Conservation (phyloP, 2,329 filamentous ascomycete species). For the Claviceps spartinae region DNA sequence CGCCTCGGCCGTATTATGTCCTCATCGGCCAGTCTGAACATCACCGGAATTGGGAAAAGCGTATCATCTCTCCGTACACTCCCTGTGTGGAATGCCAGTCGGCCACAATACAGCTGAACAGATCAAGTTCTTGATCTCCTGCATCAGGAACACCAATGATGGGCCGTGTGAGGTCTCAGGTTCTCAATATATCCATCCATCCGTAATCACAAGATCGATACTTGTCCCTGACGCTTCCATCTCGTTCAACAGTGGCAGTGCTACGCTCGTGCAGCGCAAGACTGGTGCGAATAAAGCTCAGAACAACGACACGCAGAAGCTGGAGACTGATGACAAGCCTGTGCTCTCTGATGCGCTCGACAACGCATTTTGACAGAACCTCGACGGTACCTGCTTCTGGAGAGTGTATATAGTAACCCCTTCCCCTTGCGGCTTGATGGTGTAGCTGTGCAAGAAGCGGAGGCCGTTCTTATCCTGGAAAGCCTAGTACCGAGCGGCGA, state of each 20-base stretch:
- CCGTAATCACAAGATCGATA: not conserved
- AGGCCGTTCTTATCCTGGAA: not conserved
- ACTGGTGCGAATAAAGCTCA: constrained; percentile 16
- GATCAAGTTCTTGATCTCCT: constrained; percentile 52
- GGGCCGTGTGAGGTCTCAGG: constrained; percentile 40
- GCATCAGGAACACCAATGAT: constrained; percentile 45
- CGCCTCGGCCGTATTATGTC: not conserved
- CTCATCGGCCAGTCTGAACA: no score
- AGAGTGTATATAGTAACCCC: not conserved
- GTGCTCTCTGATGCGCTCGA: constrained; percentile 14
- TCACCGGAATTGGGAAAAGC: not conserved
- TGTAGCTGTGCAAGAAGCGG: not conserved
- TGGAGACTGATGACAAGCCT: constrained; percentile 14
- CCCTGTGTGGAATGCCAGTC: constrained; percentile 6
- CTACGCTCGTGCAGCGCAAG: constrained; percentile 18
- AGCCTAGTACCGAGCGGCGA: not conserved
- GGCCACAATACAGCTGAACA: constrained; percentile 37
- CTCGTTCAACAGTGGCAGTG: constrained; percentile 4
- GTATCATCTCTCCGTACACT: not conserved
- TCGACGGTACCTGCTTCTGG: not conserved
- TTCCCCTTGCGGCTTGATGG: not conserved
- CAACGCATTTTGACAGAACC: not conserved
- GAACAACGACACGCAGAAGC: constrained; percentile 13
- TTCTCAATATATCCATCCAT: not conserved
- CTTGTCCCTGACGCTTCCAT: not conserved